These are phyloP conservation scores for Sporobolomyces roseus DNA, from an alignment of 768 basidiomycete genomes.

Conservation along the genomic window DNA sequence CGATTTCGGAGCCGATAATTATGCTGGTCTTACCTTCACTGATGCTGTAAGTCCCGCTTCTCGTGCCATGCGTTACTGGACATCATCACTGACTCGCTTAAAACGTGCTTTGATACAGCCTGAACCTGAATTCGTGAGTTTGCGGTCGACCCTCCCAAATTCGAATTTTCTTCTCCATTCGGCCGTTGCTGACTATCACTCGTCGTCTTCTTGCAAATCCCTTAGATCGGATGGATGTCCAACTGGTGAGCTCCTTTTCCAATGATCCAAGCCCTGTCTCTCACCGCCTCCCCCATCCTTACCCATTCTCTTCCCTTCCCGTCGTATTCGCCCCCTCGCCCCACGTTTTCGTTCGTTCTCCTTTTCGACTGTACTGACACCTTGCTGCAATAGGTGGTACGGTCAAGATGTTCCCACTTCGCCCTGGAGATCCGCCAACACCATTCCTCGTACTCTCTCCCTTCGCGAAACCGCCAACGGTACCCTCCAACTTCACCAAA, in stretches of 20 bases:
- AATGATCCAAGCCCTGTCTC: no score
- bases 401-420: constrained; percentile 15
- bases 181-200: not conserved
- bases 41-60: not conserved
- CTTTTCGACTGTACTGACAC: no score
- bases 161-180: no score
- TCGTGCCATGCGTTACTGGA: no score
- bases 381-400: constrained; percentile 28
- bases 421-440: constrained; percentile 16
- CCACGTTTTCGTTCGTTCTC: not conserved
- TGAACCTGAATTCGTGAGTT: no score
- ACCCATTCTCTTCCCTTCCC: no score
- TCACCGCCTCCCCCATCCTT: no score
- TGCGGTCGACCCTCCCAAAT: no score
- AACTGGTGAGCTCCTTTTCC: constrained; percentile 17
- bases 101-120: no score
- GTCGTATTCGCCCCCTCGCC: no score
- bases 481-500: constrained; percentile 1
- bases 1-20: constrained; percentile 46
- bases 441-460: constrained; percentile 14
- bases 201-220: not conserved
- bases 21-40: constrained; percentile 46
- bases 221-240: not conserved
- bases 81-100: no score
- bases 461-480: constrained; percentile 7